Evolutionary conservation across 1,284 basidiomycete genomes (phyloP).

Genomic region (Bondarzewia mesenterica): DNA sequence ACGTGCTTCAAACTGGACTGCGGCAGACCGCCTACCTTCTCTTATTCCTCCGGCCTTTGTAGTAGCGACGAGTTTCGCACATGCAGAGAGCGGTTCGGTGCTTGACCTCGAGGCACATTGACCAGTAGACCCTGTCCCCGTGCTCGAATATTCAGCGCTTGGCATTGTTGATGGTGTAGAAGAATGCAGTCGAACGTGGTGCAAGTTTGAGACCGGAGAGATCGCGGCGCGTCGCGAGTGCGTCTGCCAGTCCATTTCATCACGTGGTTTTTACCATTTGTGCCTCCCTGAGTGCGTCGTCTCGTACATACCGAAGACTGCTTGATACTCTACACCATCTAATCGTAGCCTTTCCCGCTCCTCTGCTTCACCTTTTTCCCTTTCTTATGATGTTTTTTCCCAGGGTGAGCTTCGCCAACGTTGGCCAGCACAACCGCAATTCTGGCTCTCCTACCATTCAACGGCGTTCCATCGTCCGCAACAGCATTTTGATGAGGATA

Average conservation of each 20-base stretch:
- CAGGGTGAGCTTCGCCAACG: slow-evolving; percentile 31
- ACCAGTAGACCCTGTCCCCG: too few relatives aligned
- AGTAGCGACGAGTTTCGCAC: slow-evolving; percentile 60
- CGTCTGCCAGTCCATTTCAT: too few relatives aligned
- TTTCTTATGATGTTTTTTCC: slow-evolving; percentile 90
- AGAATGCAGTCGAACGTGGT: background rate
- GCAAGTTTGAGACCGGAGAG: background rate
- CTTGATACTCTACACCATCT: background rate
- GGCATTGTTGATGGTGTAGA: background rate
- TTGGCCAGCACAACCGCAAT: slow-evolving; percentile 39
- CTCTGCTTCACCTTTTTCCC: slow-evolving; percentile 79
- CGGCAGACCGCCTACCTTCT: too few relatives aligned
- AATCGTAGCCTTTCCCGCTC: slow-evolving; percentile 85
- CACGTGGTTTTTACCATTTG: too few relatives aligned
- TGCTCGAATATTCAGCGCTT: background rate
- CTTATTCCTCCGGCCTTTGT: slow-evolving; percentile 39
- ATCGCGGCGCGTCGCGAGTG: too few relatives aligned
- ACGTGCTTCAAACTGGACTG: too few relatives aligned
- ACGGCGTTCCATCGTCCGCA: slow-evolving; percentile 64
- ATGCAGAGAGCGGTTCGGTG: slow-evolving; percentile 32
- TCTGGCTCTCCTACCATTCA: slow-evolving; percentile 40
- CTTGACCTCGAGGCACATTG: too few relatives aligned
- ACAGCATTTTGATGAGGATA: slow-evolving; percentile 81
- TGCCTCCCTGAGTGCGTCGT: too few relatives aligned
- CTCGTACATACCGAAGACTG: background rate